Conservation (phyloP, 192 early-diverging fungal species). For the Backusella westeae region DNA sequence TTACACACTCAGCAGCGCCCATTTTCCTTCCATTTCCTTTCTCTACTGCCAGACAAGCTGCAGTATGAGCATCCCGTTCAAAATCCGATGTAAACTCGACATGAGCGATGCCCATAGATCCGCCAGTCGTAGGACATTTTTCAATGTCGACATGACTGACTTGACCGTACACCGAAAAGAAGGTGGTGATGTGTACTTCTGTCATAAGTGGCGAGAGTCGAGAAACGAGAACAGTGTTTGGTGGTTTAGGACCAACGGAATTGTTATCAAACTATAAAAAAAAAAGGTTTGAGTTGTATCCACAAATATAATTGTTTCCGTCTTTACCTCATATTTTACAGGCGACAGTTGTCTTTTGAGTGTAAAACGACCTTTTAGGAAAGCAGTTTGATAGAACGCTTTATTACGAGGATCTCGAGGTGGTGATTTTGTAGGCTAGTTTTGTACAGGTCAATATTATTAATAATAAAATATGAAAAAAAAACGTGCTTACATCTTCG, state of each 20-base stretch:
- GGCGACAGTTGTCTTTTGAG: conserved; percentile 8
- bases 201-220: conserved; percentile 38
- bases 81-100: conserved; percentile 43
- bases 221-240: conserved; percentile 35
- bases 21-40: conserved; percentile 48
- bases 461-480: neutral
- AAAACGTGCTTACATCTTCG: conserved; percentile 2
- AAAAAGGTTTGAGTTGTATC: neutral
- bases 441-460: neutral
- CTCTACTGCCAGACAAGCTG: conserved; percentile 47
- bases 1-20: conserved; percentile 28
- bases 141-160: conserved; percentile 49
- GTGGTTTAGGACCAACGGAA: conserved; percentile 29
- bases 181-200: conserved; percentile 31
- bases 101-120: conserved; percentile 47
- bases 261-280: conserved; percentile 25
- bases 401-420: conserved; percentile 9
- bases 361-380: conserved; percentile 12
- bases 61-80: conserved; percentile 28
- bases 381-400: neutral
- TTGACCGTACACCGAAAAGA: conserved; percentile 51
- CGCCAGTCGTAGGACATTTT: conserved; percentile 45
- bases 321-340: neutral
- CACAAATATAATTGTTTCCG: neutral
- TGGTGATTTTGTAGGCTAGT: neutral